Base-by-base conservation (phyloP, 2,329 filamentous ascomycete genomes). In the Chaetomiaceae sp. region DNA sequence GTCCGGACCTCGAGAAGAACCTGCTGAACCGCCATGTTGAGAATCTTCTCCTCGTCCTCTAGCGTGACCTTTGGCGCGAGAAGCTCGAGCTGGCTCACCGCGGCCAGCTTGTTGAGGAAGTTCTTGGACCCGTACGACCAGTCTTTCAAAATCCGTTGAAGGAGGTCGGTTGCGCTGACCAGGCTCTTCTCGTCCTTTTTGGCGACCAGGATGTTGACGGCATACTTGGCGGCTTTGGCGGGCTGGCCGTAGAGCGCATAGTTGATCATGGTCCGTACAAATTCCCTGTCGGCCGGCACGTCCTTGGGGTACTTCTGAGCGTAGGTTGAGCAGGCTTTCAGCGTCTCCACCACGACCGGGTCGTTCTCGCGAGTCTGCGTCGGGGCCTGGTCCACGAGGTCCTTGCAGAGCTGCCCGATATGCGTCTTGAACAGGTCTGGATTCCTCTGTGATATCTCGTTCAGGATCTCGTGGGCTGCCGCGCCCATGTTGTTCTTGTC, bases 291-390 rank as follows among this genome's bases (percentile, higher is more conserved):
- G 55, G 83, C 81, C 1, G 89, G 88, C 49, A 99, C 82, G 56
- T 97, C 91, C 11, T 84, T 79, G 0, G 92, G 85, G 61, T 95
- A 92, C 63, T 87, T 91, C 64, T 86, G 87, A 1, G 91, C 89
- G 68, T 96, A 99, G 2, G 88, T 90, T 9, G 92, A 88, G 67
- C 94, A 96, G 3, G 95, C 92, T 68, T 95, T 96, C 54, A 99
- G 77, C 2, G 92, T 92, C 64, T 96, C 89, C 12, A 94, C 89
- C n/a, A 89, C 85, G 3, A 82, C 79, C 1, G 82, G 70, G 49
- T 92, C 87, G 57, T 91, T 91, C 1, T 78, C 66, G 48, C 81
- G 82, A 17, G 76, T 82, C 19, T 81, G 77, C 4, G 82, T 84
- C 0, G 94, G 94, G 1, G 89, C 87, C 64, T 91, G 85, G 23